Conservation (phyloP, 2,329 filamentous ascomycete species). For the Epichloe coenophiala region DNA sequence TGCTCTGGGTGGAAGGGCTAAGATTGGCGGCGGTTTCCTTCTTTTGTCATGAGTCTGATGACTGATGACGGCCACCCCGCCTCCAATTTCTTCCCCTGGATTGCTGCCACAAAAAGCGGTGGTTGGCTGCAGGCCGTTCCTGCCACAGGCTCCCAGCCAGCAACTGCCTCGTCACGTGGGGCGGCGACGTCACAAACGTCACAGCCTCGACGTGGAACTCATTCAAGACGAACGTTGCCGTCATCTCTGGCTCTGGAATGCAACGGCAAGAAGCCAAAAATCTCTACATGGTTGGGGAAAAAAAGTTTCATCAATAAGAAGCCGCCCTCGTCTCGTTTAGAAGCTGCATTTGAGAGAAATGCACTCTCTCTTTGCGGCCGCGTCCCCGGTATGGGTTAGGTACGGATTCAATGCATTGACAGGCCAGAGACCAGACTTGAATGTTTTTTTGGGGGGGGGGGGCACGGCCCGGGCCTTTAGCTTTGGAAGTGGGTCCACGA, state of each 20-base stretch:
- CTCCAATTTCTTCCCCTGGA: not conserved
- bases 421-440: too few relatives aligned
- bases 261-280: not conserved
- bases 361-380: too few relatives aligned
- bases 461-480: conserved; percentile 1
- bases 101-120: not conserved
- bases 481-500: not conserved
- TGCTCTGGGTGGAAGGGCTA: not conserved
- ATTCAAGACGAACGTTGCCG: not conserved
- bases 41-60: too few relatives aligned
- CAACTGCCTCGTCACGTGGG: not conserved
- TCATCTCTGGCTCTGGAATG: not conserved
- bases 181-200: not conserved
- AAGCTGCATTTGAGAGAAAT: too few relatives aligned
- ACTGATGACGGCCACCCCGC: not conserved
- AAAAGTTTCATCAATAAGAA: too few relatives aligned
- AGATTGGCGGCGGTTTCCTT: not conserved
- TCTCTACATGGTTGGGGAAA: too few relatives aligned
- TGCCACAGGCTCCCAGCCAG: not conserved
- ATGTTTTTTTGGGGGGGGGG: not conserved
- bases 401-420: too few relatives aligned
- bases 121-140: not conserved
- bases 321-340: too few relatives aligned
- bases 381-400: too few relatives aligned
- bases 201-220: not conserved